Percentiles rank a stretch among this genome's conserved stretches.
Evolutionary conservation across 805 yeast genomes (phyloP).

Genomic region (Myxozyma melibiosi): DNA sequence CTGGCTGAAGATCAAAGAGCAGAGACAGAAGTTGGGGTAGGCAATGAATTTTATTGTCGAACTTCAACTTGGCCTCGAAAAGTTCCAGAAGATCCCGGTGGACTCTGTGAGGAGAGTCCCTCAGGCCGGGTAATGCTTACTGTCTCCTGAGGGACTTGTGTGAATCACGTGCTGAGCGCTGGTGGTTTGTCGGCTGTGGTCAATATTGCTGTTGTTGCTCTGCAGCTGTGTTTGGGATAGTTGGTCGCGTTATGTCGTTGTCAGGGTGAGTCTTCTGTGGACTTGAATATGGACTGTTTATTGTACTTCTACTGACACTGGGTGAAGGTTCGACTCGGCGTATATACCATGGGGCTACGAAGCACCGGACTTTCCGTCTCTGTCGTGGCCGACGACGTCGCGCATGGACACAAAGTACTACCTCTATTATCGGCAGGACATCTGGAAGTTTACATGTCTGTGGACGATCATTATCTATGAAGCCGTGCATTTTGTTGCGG

Average conservation of each 20-base stretch:
- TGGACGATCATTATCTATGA: constrained; percentile 78
- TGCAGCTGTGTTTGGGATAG: too few species aligned
- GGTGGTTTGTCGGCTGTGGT: too few species aligned
- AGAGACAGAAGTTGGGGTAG: too few species aligned
- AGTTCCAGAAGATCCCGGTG: constrained; percentile 10
- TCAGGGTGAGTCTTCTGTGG: too few species aligned
- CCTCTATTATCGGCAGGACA: constrained; percentile 68
- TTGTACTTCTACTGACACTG: background rate
- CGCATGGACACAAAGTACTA: constrained; percentile 42
- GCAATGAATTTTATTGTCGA: too few species aligned
- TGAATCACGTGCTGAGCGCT: too few species aligned
- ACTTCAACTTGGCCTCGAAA: too few species aligned
- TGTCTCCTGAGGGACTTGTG: too few species aligned
- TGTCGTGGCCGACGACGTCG: constrained; percentile 65
- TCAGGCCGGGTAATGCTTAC: constrained; percentile 2
- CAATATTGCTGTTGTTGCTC: too few species aligned
- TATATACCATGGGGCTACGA: constrained; percentile 76
- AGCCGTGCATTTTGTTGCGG: constrained; percentile 65
- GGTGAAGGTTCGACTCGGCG: constrained; percentile 16
- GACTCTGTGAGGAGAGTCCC: background rate
- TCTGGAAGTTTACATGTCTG: constrained; percentile 78
- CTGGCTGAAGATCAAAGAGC: too few species aligned
- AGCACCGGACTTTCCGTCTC: constrained; percentile 78
- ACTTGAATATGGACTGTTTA: background rate
- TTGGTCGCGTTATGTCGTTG: too few species aligned